Evolutionary conservation across 2,329 filamentous ascomycete species (phyloP).

Genomic region (Coniella lustricola): DNA sequence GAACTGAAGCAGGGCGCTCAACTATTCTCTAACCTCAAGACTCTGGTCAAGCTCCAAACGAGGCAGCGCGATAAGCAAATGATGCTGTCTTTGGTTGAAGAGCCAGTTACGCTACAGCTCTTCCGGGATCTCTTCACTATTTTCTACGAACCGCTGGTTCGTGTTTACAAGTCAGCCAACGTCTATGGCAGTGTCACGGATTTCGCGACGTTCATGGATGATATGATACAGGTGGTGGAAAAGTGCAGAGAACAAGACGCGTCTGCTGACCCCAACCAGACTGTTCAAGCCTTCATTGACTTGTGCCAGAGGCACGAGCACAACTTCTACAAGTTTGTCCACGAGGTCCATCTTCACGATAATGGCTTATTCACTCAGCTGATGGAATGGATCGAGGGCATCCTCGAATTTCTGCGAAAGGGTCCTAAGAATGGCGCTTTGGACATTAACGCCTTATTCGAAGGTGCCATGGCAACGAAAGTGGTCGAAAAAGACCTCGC

Average conservation of each 20-base stretch:
- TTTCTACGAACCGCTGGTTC: slow-evolving; percentile 94
- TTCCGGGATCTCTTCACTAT: slow-evolving; percentile 97
- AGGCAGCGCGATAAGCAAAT: slow-evolving; percentile 91
- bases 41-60: slow-evolving; percentile 85
- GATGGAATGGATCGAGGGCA: slow-evolving; percentile 96
- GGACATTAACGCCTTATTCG: slow-evolving; percentile 90
- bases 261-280: slow-evolving; percentile 93
- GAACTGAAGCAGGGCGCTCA: slow-evolving; percentile 85
- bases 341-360: slow-evolving; percentile 94
- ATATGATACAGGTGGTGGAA: slow-evolving; percentile 72
- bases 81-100: slow-evolving; percentile 94
- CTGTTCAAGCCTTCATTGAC: slow-evolving; percentile 96
- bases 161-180: slow-evolving; percentile 97
- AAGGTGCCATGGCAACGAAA: slow-evolving; percentile 63
- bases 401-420: slow-evolving; percentile 84
- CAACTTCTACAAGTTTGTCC: slow-evolving; percentile 98
- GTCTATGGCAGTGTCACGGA: slow-evolving; percentile 97
- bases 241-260: slow-evolving; percentile 68
- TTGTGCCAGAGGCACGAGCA: slow-evolving; percentile 90
- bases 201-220: slow-evolving; percentile 87
- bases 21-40: slow-evolving; percentile 90
- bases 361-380: slow-evolving; percentile 93
- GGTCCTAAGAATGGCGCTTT: slow-evolving; percentile 80
- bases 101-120: slow-evolving; percentile 92
- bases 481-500: slow-evolving; percentile 65